Base-by-base conservation (phyloP, 2,329 filamentous ascomycete genomes). In the Aspergillus quadricinctus region DNA sequence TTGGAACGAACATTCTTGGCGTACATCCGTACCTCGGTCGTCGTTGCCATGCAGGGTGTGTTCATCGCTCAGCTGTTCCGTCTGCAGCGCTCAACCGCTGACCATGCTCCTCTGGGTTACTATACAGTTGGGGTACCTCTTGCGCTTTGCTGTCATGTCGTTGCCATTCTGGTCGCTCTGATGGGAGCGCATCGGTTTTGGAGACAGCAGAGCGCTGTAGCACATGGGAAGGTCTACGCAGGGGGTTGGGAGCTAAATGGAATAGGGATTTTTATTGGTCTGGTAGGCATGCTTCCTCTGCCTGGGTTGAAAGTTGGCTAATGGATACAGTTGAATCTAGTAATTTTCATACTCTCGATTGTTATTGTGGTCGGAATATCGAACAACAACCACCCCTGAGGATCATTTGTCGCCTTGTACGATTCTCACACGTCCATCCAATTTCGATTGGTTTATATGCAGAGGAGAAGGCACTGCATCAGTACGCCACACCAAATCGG, bases 1-100 rank as follows among this genome's bases (percentile, higher is more conserved):
- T 81, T 90, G 54, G 88, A 92, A 72, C 79, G 88, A 55, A 92
- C 88, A 19, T 92, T 87, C 67, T 81, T 92, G 19, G 86, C 81
- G 29, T 91, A 90, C 69, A 79, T 90, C 29, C 83, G 88, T 21
- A 91, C 88, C 1, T 89, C 86, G 0, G 73, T 88, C 40, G 79
- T 82, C n/a, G 77, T 90, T 41, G 85, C 87, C 14, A 86, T 89
- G 74, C 75, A 85, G 21, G 87, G 87, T 19, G 82, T 88, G 2
- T 64, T 84, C 3, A 80, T 88, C 28, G 84, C 87, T 0, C 88
- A 91, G 66, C 80, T 91, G 7, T 89, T 89, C 64, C 78, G 81
- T 21, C 75, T 87, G 3, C 80, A 87, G 64, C 58, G 56, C 28
- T 49, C 57, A 1, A 50, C 41, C 3, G 27, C 50, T 29, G 27